Percentiles rank a stretch among this genome's conserved stretches.
Conservation (phyloP, 495 filamentous ascomycete species). For the Entonaema liquescens region DNA sequence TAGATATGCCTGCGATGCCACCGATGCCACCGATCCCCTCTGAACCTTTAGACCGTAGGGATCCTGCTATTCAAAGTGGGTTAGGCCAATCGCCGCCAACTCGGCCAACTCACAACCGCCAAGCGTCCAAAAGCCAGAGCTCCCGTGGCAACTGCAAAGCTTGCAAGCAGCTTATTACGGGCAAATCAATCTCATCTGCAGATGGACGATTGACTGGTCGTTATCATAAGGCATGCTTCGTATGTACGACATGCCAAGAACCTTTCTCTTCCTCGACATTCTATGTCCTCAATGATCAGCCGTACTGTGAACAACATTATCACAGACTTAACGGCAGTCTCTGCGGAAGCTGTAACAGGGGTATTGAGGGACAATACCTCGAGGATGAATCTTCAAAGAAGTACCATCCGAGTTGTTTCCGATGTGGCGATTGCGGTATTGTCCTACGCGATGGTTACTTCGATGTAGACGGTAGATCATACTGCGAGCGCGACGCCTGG, state of each 20-base stretch:
- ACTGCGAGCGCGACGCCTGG: slow-evolving; percentile 88
- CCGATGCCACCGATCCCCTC: slow-evolving; percentile 20
- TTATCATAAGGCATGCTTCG: slow-evolving; percentile 94
- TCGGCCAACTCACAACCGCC: slow-evolving; percentile 39
- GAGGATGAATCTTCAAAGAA: slow-evolving; percentile 80
- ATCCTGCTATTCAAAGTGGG: slow-evolving; percentile 40
- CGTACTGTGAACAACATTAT: slow-evolving; percentile 93
- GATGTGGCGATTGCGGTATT: slow-evolving; percentile 71
- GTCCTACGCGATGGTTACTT: slow-evolving; percentile 72
- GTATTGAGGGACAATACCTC: slow-evolving; percentile 96
- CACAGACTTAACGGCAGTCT: slow-evolving; percentile 88
- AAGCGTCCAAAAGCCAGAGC: slow-evolving; percentile 29
- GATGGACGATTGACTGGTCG: slow-evolving; percentile 92
- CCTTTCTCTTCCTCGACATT: slow-evolving; percentile 91
- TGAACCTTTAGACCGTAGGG: slow-evolving; percentile 24
- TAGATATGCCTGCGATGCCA: slow-evolving; percentile 24
- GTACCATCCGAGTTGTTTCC: slow-evolving; percentile 88
- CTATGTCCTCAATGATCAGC: slow-evolving; percentile 86
- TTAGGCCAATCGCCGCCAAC: slow-evolving; percentile 32
- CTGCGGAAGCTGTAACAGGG: slow-evolving; percentile 78
- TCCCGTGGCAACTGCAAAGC: slow-evolving; percentile 82
- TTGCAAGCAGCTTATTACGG: slow-evolving; percentile 79
- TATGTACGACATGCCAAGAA: slow-evolving; percentile 81
- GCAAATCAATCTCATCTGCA: slow-evolving; percentile 92
- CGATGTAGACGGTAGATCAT: slow-evolving; percentile 62